These are phyloP conservation scores for Platanus orientalis DNA, from an alignment of 164 flowering plant species.

Conservation along the genomic window DNA sequence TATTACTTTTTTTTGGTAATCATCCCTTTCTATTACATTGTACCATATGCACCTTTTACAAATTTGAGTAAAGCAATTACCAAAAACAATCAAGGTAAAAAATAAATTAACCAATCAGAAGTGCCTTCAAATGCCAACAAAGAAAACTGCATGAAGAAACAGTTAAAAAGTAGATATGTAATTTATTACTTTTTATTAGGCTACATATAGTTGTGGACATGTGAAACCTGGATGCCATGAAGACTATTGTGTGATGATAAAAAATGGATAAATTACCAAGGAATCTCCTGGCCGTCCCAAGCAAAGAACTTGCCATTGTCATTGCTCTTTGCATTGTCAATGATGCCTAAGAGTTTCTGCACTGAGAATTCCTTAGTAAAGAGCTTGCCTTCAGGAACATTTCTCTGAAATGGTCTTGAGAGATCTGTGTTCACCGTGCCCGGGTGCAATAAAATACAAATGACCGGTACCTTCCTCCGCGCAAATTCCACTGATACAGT, in stretches of 20 bases:
- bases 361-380: conserved; percentile 89
- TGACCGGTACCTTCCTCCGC: conserved; percentile 71
- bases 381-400: conserved; percentile 76
- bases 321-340: conserved; percentile 43
- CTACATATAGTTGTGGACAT: no score
- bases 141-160: no score
- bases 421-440: conserved; percentile 97
- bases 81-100: no score
- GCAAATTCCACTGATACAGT: conserved; percentile 78
- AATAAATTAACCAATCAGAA: no score
- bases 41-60: no score
- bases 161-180: no score
- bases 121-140: no score
- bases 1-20: no score
- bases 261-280: conserved; percentile 47
- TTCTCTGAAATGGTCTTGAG: conserved; percentile 85
- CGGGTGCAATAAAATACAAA: conserved; percentile 83
- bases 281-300: conserved; percentile 97
- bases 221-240: no score
- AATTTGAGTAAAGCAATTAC: no score
- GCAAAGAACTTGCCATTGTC: conserved; percentile 97
- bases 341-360: conserved; percentile 71
- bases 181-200: no score
- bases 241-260: neutral
- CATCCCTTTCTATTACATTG: no score